Conservation (phyloP, 1,284 basidiomycete species). For the Cerrena zonata region DNA sequence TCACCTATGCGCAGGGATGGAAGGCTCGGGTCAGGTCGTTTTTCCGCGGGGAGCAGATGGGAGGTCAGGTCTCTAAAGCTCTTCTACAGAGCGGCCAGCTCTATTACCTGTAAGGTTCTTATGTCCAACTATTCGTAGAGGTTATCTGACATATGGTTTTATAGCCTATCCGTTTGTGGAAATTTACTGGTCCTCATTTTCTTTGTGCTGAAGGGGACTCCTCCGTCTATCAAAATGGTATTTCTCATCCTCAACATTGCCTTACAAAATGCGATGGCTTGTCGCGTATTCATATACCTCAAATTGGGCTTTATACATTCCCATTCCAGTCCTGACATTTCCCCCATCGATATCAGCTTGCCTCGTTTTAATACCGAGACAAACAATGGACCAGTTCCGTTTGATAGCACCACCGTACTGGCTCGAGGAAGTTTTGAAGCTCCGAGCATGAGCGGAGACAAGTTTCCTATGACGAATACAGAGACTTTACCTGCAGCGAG, state of each 20-base stretch:
- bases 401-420: too few relatives aligned
- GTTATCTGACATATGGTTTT: neutral
- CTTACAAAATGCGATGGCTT: slow-evolving; percentile 26
- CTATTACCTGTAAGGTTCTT: slow-evolving; percentile 8
- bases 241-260: slow-evolving; percentile 20
- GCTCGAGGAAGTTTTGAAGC: too few relatives aligned
- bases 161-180: slow-evolving; percentile 18
- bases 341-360: too few relatives aligned
- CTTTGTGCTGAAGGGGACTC: slow-evolving; percentile 14
- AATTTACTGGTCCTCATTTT: slow-evolving; percentile 19
- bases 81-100: neutral
- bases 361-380: too few relatives aligned
- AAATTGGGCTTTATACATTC: slow-evolving; percentile 17
- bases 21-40: neutral
- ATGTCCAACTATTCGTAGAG: neutral
- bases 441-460: too few relatives aligned
- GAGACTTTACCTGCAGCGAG: too few relatives aligned
- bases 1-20: slow-evolving; percentile 3
- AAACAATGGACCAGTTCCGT: too few relatives aligned
- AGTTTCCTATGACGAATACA: too few relatives aligned
- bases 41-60: neutral
- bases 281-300: slow-evolving; percentile 21
- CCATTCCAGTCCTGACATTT: too few relatives aligned
- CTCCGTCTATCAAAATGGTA: slow-evolving; percentile 16
- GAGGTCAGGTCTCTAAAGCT: neutral